Base-by-base conservation (phyloP, 768 basidiomycete genomes). In the Mycena vitilis region DNA sequence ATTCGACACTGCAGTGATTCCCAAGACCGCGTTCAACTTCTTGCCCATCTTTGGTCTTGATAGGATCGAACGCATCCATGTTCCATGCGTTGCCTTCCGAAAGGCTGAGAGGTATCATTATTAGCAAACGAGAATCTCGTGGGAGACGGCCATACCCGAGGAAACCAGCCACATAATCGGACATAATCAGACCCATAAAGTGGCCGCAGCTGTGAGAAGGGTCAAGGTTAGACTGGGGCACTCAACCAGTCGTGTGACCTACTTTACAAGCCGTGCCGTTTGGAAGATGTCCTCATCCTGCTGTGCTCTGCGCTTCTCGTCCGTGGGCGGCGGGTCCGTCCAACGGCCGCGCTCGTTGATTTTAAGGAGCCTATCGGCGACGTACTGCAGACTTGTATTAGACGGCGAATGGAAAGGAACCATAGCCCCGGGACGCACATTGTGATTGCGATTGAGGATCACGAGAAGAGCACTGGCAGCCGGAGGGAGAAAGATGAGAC, bases 1-100 rank as follows among this genome's bases (percentile, higher is more conserved):
- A 93, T 74, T 93, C 92, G 36, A 91, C 81, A 36, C 90, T 91
- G 62, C 84, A 84, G 65, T 86, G 86, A 71, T 92, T 92, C 18
- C 92, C 92, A 53, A 83, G 79, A 9, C 91, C 92, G 12, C 88
- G 83, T 2, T 72, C 73, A 3, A 83, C 78, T 49, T 75, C 71
- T 2, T 75, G 66, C 13, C 77, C 78, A 15, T 83, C 77, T 44
- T 77, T 77, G 6, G 65, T 74, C 22, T 80, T 74, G 53, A 88
- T 86, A 20, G 82, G 63, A 67, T 85, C 83, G 64, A 87, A 86
- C 0, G 85, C 82, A 52, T 84, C 81, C 80, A 88, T 83, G 55
- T 81, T 82, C 87, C 86, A 88, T 47, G 80, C 78, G 67, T 77
- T 80, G n/a, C 87, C 88, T 64, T 88, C 86, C 8, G 81, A 81